Conservation (phyloP, 2,329 filamentous ascomycete species). For the Calonectria leucothoes region DNA sequence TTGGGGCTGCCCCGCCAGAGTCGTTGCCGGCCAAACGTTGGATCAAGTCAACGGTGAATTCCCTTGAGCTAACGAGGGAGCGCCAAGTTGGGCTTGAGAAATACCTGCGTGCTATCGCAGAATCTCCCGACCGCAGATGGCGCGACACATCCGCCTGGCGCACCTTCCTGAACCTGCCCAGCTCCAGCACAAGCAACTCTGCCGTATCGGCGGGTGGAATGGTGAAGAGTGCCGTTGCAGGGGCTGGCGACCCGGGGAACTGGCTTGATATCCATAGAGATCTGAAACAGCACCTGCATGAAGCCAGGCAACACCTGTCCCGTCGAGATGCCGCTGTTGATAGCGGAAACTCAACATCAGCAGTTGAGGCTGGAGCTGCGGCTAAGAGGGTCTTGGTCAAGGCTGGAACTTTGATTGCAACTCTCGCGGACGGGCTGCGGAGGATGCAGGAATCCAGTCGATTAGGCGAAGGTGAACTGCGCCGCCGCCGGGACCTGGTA, state of each 20-base stretch:
- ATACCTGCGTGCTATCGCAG: slow-evolving; percentile 79
- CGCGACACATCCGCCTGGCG: slow-evolving; percentile 79
- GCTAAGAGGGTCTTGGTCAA: slow-evolving; percentile 80
- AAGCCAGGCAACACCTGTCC: slow-evolving; percentile 77
- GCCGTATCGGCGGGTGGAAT: slow-evolving; percentile 59
- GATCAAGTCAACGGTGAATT: slow-evolving; percentile 79
- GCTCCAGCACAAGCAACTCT: slow-evolving; percentile 60
- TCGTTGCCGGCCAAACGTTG: slow-evolving; percentile 80
- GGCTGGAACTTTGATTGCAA: slow-evolving; percentile 71
- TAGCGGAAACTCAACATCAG: slow-evolving; percentile 54
- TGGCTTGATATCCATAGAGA: slow-evolving; percentile 84
- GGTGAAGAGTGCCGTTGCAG: slow-evolving; percentile 51
- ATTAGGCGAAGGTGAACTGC: slow-evolving; percentile 80
- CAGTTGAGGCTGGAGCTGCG: slow-evolving; percentile 74
- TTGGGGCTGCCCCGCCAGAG: slow-evolving; percentile 73
- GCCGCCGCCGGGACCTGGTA: slow-evolving; percentile 77
- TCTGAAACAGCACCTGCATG: slow-evolving; percentile 71
- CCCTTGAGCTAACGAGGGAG: slow-evolving; percentile 75
- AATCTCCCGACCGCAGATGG: slow-evolving; percentile 80
- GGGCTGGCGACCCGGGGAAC: slow-evolving; percentile 69
- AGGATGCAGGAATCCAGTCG: slow-evolving; percentile 64
- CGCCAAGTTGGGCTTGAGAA: slow-evolving; percentile 76
- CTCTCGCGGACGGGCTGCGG: slow-evolving; percentile 74
- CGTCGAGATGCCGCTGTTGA: slow-evolving; percentile 68
- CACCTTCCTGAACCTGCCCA: slow-evolving; percentile 77